Percentiles rank a stretch among this genome's conserved stretches.
These are phyloP conservation scores for Fusarium heterosporum DNA, from an alignment of 2,329 filamentous ascomycete species.

Conservation along the genomic window DNA sequence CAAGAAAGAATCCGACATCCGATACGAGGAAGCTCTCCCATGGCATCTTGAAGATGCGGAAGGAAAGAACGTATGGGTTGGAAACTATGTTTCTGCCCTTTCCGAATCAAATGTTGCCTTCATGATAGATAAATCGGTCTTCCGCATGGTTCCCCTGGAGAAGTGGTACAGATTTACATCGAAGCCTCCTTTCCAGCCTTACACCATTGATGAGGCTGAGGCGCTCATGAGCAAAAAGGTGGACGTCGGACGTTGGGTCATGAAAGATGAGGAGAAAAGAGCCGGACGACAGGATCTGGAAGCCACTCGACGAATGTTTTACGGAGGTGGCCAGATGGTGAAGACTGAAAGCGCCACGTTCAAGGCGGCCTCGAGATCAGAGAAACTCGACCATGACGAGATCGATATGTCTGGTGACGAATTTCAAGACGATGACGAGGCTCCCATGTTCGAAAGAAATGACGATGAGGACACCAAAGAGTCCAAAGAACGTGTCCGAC, in stretches of 20 bases:
- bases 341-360: constrained; percentile 77
- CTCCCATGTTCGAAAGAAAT: constrained; percentile 78
- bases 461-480: constrained; percentile 85
- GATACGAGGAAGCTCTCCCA: constrained; percentile 94
- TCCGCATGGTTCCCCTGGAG: constrained; percentile 90
- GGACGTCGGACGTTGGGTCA: constrained; percentile 83
- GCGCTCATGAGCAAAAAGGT: constrained; percentile 83
- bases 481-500: constrained; percentile 77
- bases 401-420: constrained; percentile 75
- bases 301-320: constrained; percentile 64
- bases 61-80: constrained; percentile 93
- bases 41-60: constrained; percentile 99
- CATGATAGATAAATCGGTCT: constrained; percentile 75
- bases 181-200: constrained; percentile 81
- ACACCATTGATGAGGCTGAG: constrained; percentile 87
- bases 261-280: constrained; percentile 73
- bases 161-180: constrained; percentile 93
- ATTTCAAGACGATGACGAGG: constrained; percentile 91
- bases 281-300: constrained; percentile 68
- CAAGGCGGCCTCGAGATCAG: constrained; percentile 68
- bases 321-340: constrained; percentile 67
- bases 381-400: constrained; percentile 78
- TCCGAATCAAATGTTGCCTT: constrained; percentile 88
- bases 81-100: constrained; percentile 88
- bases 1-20: constrained; percentile 77